Base-by-base conservation (phyloP, 176 grass and related monocot genomes). In the Aechmea fasciata region DNA sequence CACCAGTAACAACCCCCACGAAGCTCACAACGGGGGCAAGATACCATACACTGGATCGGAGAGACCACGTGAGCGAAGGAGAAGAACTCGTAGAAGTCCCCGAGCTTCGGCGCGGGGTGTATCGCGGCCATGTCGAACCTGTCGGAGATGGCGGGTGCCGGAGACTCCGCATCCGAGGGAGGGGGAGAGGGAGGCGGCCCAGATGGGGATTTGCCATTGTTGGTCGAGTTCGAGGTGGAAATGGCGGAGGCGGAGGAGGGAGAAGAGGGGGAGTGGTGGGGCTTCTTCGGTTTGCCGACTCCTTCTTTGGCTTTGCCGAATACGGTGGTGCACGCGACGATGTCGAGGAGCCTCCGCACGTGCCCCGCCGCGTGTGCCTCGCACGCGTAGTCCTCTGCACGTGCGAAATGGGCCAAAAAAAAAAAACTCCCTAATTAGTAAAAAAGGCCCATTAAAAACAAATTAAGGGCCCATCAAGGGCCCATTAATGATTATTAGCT, bases 51-150 rank as follows among this genome's bases (percentile, higher is more conserved):
- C 57, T 88, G 87, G 72, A 99, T 75, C 23, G 95, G 95, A 68
- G 90, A 77, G 2, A 78, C 83, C 73, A 99, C 63, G 52, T 99
- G 80, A 10, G 87, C 73, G 84, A 99, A 90, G 68, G 95, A 99
- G 90, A 99, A 88, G 90, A 99, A 99, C 57, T 99, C 90, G 71
- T 99, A 99, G 82, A 99, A 99, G 41, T 99, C 87, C 18, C 87
- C 80, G 11, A 99, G 82, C 84, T 82, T 99, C 10, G 95, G 82
- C 64, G 87, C 79, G 47, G 84, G 84, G 3, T 78, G 78, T 71
- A 99, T 99, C 64, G 95, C 90, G 23, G 79, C 80, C 95, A 99
- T 99, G 82, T 99, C 94, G 72, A 93, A 86, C 80, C 79, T 80
- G 74, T 85, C 87, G 52, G 94, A 99, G 50, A 99, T 99, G 49